phyloP scores from a whole-genome alignment of 1,284 basidiomycete genomes.

The Fomitiporia mediterranea region DNA sequence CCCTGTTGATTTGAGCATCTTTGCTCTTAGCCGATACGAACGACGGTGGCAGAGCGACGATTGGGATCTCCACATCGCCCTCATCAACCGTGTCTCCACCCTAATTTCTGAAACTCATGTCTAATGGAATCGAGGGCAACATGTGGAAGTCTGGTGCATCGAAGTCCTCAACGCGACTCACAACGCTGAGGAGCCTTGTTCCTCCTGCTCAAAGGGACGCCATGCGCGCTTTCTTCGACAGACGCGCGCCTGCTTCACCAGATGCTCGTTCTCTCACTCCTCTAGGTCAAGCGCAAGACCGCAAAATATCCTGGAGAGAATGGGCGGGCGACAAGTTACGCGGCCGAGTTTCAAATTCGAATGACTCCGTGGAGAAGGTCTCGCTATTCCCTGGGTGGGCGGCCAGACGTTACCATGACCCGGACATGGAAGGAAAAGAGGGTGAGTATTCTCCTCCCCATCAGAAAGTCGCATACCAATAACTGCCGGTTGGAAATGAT shows the following conservation, averaged over 20 bases:
- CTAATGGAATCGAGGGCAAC: slow-evolving; percentile 1
- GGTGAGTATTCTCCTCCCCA: slow-evolving; percentile 11
- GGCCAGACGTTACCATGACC: slow-evolving; percentile 30
- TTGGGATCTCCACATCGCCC: too few relatives aligned
- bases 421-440: slow-evolving; percentile 13
- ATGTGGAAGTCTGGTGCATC: slow-evolving; percentile 11
- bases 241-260: slow-evolving; percentile 18
- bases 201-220: slow-evolving; percentile 32
- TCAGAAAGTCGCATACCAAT: neutral
- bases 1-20: too few relatives aligned
- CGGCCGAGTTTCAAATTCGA: slow-evolving; percentile 23
- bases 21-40: too few relatives aligned
- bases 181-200: slow-evolving; percentile 40
- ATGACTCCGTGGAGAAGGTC: slow-evolving; percentile 30
- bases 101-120: neutral
- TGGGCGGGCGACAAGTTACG: slow-evolving; percentile 47
- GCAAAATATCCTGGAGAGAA: slow-evolving; percentile 37
- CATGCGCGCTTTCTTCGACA: slow-evolving; percentile 26
- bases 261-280: slow-evolving; percentile 14
- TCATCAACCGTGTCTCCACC: neutral
- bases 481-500: neutral
- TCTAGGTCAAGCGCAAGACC: slow-evolving; percentile 21
- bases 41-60: neutral
- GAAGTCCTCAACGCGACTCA: slow-evolving; percentile 30
- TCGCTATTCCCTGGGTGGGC: slow-evolving; percentile 41